Evolutionary conservation across 768 basidiomycete genomes (phyloP).

Genomic region (Mycena epipterygia): DNA sequence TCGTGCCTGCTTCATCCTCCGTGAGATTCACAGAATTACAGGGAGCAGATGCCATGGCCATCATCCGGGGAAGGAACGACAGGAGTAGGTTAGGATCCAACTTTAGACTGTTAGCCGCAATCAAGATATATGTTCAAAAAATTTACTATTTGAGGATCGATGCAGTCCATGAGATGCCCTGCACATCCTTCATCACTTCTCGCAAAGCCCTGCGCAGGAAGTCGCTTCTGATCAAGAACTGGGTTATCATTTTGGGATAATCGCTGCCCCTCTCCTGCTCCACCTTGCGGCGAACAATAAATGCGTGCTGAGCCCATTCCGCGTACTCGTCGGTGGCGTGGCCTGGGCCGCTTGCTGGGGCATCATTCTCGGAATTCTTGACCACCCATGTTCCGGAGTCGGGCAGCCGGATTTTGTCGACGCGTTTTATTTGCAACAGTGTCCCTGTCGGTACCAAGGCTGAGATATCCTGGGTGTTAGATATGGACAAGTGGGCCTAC

Average conservation of each 20-base stretch:
- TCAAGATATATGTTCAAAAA: not conserved
- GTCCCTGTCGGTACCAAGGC: no score
- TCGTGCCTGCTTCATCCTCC: not conserved
- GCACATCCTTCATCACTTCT: not conserved
- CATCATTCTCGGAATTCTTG: not conserved
- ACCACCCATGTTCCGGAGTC: not conserved
- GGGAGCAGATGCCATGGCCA: no score
- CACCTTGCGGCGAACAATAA: not conserved
- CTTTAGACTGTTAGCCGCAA: not conserved
- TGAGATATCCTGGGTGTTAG: no score
- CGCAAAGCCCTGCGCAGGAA: not conserved
- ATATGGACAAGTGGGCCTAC: no score
- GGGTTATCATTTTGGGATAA: not conserved
- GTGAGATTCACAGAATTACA: not conserved
- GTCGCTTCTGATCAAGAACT: slow-evolving; percentile 1
- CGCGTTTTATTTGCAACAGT: no score
- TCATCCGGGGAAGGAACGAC: not conserved
- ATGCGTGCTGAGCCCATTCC: not conserved
- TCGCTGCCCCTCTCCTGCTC: not conserved
- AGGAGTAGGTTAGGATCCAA: not conserved
- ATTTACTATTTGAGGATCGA: not conserved
- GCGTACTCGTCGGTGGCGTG: not conserved
- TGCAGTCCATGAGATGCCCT: not conserved
- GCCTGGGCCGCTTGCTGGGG: not conserved
- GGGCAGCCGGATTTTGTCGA: no score